These are phyloP conservation scores for Candida mattraensis DNA, from an alignment of 805 yeast genomes.

Conservation along the genomic window DNA sequence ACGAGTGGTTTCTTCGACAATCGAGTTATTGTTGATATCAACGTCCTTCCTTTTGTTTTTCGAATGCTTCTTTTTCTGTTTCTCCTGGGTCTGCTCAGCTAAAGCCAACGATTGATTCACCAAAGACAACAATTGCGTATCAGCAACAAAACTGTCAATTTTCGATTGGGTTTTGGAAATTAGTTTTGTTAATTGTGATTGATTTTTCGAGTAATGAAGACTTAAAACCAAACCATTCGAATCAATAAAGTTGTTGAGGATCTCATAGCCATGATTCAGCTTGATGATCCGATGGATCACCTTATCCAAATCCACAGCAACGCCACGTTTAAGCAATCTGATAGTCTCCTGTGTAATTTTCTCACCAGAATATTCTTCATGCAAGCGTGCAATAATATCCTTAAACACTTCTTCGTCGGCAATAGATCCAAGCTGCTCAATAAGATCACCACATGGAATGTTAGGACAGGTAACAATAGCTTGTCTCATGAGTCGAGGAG, in stretches of 20 bases:
- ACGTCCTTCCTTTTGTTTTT: constrained; percentile 28
- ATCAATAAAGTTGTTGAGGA: constrained; percentile 67
- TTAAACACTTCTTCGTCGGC: constrained; percentile 64
- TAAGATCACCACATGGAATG: constrained; percentile 60
- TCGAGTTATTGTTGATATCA: constrained; percentile 30
- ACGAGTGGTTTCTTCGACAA: constrained; percentile 27
- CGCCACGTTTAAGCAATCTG: constrained; percentile 35
- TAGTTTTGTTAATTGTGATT: constrained; percentile 44
- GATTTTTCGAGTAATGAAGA: constrained; percentile 54
- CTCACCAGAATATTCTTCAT: constrained; percentile 61
- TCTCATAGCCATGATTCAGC: constrained; percentile 54
- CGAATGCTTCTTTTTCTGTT: constrained; percentile 16
- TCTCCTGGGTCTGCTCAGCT: constrained; percentile 18
- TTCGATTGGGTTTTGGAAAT: constrained; percentile 44
- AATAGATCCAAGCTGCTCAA: constrained; percentile 55
- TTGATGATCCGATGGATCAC: constrained; percentile 46
- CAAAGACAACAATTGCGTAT: constrained; percentile 46
- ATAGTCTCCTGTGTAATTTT: constrained; percentile 53
- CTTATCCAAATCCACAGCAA: constrained; percentile 37
- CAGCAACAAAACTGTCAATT: constrained; percentile 36
- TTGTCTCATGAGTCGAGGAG: constrained; percentile 71
- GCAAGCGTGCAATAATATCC: constrained; percentile 65
- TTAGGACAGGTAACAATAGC: constrained; percentile 79
- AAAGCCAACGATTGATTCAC: constrained; percentile 43
- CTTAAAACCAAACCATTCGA: constrained; percentile 67